phyloP scores from a whole-genome alignment of 1,139 yeast genomes.

The Arxiozyma bovina region DNA sequence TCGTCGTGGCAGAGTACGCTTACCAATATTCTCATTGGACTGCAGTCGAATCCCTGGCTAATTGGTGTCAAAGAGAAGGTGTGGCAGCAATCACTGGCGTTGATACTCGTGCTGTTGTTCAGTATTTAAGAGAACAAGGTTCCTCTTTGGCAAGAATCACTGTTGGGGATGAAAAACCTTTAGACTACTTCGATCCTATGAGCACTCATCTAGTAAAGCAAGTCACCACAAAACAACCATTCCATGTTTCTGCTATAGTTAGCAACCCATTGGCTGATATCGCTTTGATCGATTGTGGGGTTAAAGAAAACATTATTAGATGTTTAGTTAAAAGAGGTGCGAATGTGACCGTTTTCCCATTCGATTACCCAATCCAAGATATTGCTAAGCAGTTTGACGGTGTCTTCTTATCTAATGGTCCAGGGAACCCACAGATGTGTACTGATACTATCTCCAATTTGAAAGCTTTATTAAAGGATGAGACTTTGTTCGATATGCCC shows the following conservation, averaged over 20 bases:
- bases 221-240: slow-evolving; percentile 92
- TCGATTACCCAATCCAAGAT: slow-evolving; percentile 84
- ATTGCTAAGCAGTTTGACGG: slow-evolving; percentile 92
- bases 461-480: slow-evolving; percentile 56
- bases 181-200: slow-evolving; percentile 86
- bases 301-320: slow-evolving; percentile 91
- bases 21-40: slow-evolving; percentile 97
- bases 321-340: slow-evolving; percentile 93
- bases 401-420: slow-evolving; percentile 89
- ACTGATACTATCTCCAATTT: slow-evolving; percentile 67
- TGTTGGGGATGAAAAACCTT: slow-evolving; percentile 59
- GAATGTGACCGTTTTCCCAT: slow-evolving; percentile 91
- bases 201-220: slow-evolving; percentile 81
- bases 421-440: slow-evolving; percentile 98
- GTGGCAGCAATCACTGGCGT: slow-evolving; percentile 96
- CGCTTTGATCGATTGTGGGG: slow-evolving; percentile 96
- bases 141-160: slow-evolving; percentile 86
- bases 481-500: slow-evolving; percentile 54
- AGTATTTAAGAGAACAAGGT: slow-evolving; percentile 90
- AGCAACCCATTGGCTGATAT: slow-evolving; percentile 44
- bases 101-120: slow-evolving; percentile 89
- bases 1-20: slow-evolving; percentile 93
- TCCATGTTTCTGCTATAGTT: slow-evolving; percentile 57
- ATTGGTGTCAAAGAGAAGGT: slow-evolving; percentile 95
- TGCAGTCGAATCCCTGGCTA: slow-evolving; percentile 88